A percentile compares a stretch with the other conserved stretches of the same genome.
Evolutionary conservation across 139 green algal genomes (phyloP).

Genomic region (Chlamydomonas sp.): DNA sequence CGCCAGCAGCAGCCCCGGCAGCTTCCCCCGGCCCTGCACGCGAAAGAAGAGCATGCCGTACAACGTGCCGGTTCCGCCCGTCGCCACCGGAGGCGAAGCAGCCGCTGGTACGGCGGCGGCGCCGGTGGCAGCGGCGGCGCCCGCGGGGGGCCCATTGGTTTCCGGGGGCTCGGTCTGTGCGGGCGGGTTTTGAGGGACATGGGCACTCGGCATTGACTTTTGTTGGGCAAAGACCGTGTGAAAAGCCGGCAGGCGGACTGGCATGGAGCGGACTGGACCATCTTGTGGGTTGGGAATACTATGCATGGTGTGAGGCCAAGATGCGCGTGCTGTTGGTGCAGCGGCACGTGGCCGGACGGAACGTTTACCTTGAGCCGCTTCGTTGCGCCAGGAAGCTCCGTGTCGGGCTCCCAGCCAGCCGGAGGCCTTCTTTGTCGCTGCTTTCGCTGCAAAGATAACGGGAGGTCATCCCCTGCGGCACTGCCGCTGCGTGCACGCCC

Average conservation of each 20-base stretch:
- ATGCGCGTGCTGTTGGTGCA: too few species aligned
- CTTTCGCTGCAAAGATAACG: slow-evolving; percentile 24
- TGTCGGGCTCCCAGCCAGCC: slow-evolving; percentile 10
- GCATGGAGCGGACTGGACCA: too few species aligned
- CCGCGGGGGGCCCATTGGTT: background rate
- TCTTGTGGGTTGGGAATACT: too few species aligned
- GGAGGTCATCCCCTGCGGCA: background rate
- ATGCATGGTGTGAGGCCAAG: too few species aligned
- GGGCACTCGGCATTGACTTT: too few species aligned
- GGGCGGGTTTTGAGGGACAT: too few species aligned
- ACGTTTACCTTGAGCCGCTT: slow-evolving; percentile 9
- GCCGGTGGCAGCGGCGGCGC: background rate
- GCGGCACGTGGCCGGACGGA: too few species aligned
- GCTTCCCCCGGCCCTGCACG: background rate
- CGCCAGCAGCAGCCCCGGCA: background rate
- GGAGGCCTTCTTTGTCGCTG: slow-evolving; percentile 21
- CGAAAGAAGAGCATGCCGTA: slow-evolving; percentile 33
- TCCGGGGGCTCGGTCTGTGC: too few species aligned
- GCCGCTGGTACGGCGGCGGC: background rate
- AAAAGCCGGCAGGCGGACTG: too few species aligned
- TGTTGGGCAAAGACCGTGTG: too few species aligned
- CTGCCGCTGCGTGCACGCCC: background rate
- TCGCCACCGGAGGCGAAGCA: background rate
- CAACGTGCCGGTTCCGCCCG: background rate
- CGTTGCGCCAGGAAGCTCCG: background rate